Evolutionary conservation across 2,329 filamentous ascomycete genomes (phyloP).

Genomic region (Lasiodiplodia theobromae): DNA sequence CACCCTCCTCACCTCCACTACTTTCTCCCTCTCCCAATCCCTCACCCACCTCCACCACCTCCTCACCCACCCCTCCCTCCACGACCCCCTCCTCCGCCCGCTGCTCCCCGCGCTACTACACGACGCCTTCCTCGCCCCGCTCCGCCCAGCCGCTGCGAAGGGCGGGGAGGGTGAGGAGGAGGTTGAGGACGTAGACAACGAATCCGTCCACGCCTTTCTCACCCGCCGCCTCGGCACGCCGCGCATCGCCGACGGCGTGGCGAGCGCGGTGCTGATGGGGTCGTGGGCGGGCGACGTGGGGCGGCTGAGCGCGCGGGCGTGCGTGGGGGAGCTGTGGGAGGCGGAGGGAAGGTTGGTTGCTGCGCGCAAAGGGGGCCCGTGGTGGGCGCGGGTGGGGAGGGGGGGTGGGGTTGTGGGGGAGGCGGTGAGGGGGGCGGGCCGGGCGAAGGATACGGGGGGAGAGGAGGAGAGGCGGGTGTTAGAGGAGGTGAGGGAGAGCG

Average conservation of each 20-base stretch:
- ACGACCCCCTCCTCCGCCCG: neutral
- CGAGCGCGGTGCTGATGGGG: neutral
- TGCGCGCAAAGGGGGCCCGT: fast-evolving
- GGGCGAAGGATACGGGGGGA: too few species aligned
- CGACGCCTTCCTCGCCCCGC: neutral
- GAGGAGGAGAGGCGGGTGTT: neutral
- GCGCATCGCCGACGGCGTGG: neutral
- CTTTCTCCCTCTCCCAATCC: neutral
- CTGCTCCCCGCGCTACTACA: neutral
- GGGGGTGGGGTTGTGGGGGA: neutral
- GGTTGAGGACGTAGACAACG: neutral
- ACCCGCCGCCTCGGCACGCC: neutral
- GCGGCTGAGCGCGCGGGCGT: constrained; percentile 3
- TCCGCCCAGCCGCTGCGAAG: too few species aligned
- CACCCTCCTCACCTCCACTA: too few species aligned
- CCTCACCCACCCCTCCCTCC: neutral
- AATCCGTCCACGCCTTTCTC: neutral
- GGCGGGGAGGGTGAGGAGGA: neutral
- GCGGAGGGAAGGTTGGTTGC: neutral
- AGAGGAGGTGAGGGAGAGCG: neutral
- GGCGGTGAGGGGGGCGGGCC: neutral
- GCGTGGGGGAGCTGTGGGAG: neutral
- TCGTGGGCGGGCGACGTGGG: neutral
- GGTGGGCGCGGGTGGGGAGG: neutral
- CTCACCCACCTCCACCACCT: neutral